These are phyloP conservation scores for Vitis hybrid DNA, from an alignment of 177 flowering plant species.

Conservation along the genomic window DNA sequence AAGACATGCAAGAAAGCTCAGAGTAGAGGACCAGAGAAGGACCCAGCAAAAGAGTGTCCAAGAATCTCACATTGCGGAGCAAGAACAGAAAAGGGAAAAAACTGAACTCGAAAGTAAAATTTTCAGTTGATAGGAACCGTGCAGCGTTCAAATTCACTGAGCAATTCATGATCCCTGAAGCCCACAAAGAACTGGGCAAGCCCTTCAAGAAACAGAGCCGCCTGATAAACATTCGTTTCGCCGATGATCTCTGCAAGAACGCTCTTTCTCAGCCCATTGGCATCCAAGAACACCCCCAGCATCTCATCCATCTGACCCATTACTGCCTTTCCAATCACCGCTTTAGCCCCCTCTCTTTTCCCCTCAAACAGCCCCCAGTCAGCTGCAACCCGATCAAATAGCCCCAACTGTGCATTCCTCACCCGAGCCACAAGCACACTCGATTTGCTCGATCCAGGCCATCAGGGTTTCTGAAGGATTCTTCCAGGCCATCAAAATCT, in stretches of 20 bases:
- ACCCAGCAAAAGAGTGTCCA: no score
- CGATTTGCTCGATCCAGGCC: constrained; percentile 50
- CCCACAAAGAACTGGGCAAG: constrained; percentile 66
- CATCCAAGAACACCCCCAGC: constrained; percentile 50
- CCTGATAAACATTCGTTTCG: constrained; percentile 46
- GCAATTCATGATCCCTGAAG: constrained; percentile 39
- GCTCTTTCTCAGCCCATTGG: constrained; percentile 58
- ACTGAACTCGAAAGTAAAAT: neutral
- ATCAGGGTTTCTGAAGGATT: constrained; percentile 29
- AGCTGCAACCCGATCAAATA: no score
- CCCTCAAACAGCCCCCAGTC: constrained; percentile 33
- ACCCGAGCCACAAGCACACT: constrained; percentile 47
- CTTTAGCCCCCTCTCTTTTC: constrained; percentile 20
- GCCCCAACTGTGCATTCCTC: constrained; percentile 46
- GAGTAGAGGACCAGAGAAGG: no score
- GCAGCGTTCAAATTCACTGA: constrained; percentile 36
- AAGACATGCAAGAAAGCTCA: no score
- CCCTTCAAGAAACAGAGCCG: constrained; percentile 67
- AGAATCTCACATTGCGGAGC: no score
- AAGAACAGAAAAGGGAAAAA: neutral
- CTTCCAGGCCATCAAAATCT: constrained; percentile 48
- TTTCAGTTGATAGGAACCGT: constrained; percentile 19
- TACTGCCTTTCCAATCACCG: constrained; percentile 28
- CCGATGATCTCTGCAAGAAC: constrained; percentile 55
- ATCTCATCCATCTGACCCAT: constrained; percentile 47